Evolutionary conservation across 208 protist species (phyloP), one percentile per base, ranked within the genome.

Genomic region (Herpetomonas samuelpessoai): DNA sequence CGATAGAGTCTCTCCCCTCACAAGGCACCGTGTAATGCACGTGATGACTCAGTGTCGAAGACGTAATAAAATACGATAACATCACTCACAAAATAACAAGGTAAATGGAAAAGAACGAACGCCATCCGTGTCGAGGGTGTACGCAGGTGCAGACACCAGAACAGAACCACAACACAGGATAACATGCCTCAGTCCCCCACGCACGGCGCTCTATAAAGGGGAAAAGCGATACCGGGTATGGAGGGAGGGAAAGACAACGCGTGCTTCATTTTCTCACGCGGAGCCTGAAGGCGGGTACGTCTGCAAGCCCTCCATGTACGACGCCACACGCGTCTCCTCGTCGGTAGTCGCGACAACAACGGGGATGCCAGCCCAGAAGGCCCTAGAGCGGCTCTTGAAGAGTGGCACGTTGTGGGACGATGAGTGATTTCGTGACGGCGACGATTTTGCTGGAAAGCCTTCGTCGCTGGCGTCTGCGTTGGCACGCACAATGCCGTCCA

Each of bases 321-420:
- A 79, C 4, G 59, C 60, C 16, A 62, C 26, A 21, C 86, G 73
- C 9, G 82, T 88, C n/a, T 2, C 22, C 24, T 70, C 65, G 49
- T 50, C 70, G 9, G 80, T 85, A 24, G 86, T 92, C 7, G 86
- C 82, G 26, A 92, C 48, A 28, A 92, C 38, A 10, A 83, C 56
- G 16, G 75, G 84, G 24, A 67, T 54, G 22, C 71, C 63, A n/a
- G 68, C 57, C 76, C 79, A 81, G 44, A 66, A 74, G 3, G 60
- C 49, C 29, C 76, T 58, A 0, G 76, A 82, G 28, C 79, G 72
- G 29, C 59, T 79, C 55, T 77, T 77, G 26, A 86, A 87, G 45
- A 91, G 70, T 6, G 77, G 67, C 16, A 63, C 57, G 0, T 47
- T 52, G 9, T 67, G 57, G 3, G 35, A 46, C 7, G 30, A 26